Percentiles rank a stretch among this genome's conserved stretches.
Conservation (phyloP, 768 basidiomycete genomes). For the Tulasnella sp. region DNA sequence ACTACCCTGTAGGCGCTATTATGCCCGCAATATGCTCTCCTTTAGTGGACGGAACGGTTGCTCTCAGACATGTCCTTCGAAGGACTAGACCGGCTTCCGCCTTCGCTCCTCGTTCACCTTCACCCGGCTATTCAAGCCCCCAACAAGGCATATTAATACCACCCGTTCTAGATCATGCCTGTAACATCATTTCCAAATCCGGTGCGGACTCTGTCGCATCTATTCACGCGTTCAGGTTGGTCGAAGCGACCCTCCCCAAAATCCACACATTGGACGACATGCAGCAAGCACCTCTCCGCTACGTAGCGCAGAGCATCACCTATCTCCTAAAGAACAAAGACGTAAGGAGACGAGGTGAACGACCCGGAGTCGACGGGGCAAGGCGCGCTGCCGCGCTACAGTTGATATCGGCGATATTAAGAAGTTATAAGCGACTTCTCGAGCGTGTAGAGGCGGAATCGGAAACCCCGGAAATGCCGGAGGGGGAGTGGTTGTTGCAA, state of each 20-base stretch:
- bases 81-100: not conserved
- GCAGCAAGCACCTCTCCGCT: not conserved
- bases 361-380: not conserved
- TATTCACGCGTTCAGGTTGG: slow-evolving; percentile 3
- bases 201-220: not conserved
- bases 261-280: slow-evolving; percentile 6
- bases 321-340: not conserved
- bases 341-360: not conserved
- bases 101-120: not conserved
- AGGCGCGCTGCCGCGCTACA: not conserved
- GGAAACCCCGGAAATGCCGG: not conserved
- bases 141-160: not conserved
- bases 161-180: not conserved
- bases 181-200: not conserved
- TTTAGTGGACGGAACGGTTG: not conserved
- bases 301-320: not conserved
- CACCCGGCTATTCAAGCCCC: not conserved
- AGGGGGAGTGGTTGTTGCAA: not conserved
- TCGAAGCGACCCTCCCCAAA: slow-evolving; percentile 3
- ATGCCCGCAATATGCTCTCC: not conserved
- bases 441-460: not conserved
- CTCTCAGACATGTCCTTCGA: not conserved
- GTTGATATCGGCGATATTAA: not conserved
- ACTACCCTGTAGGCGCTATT: not conserved
- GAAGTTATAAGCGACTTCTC: not conserved